A percentile compares a stretch with the other conserved stretches of the same genome.
phyloP scores from a whole-genome alignment of 306 rosid genomes.

The Abrus pulchellus region DNA sequence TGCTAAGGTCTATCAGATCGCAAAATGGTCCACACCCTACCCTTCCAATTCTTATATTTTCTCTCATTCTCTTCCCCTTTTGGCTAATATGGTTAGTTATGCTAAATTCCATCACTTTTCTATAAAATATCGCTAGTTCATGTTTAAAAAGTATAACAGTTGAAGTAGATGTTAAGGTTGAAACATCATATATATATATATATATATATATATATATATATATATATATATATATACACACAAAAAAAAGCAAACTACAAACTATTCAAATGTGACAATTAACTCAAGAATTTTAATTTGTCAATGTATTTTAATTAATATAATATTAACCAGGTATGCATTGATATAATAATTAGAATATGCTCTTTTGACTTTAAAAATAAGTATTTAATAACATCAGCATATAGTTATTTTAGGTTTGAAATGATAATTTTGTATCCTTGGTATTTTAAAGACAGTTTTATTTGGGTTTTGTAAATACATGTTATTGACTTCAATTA shows the following conservation, averaged over 20 bases:
- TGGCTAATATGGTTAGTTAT: background rate
- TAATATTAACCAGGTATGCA: background rate
- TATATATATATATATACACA: too few relatives aligned
- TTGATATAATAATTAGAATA: background rate
- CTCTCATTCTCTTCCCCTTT: background rate
- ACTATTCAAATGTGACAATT: background rate
- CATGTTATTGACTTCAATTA: background rate
- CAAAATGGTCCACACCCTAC: background rate
- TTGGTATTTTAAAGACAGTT: background rate
- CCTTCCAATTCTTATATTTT: too few relatives aligned
- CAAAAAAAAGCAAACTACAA: too few relatives aligned
- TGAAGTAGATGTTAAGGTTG: background rate
- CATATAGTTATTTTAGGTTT: background rate
- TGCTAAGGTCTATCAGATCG: background rate
- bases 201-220: too few relatives aligned
- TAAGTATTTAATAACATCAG: background rate
- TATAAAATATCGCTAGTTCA: background rate
- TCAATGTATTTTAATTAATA: background rate
- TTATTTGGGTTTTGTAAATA: background rate
- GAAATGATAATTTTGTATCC: background rate
- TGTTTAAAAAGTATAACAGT: background rate
- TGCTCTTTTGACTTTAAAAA: background rate
- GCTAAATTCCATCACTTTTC: background rate
- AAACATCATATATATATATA: too few relatives aligned
- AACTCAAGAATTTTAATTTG: too few relatives aligned